Evolutionary conservation across 345 rosid genomes (phyloP), one percentile per base, ranked within the genome.

Genomic region (Gossypium sturtianum): DNA sequence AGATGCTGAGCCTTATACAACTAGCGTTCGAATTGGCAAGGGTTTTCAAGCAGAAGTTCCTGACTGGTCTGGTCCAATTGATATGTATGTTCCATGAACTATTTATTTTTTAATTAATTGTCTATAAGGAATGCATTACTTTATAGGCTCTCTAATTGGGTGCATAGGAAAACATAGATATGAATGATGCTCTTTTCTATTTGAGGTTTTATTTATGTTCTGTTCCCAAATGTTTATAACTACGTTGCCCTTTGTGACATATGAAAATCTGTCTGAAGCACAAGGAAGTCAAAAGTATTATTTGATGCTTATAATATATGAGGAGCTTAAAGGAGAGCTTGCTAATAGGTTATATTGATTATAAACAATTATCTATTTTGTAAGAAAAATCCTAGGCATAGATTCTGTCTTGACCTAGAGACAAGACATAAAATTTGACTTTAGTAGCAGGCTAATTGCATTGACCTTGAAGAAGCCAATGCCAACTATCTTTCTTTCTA

Each of bases 21-120:
- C 82, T 47, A 70, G 77, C 69, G 82, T 88, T 80, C 88, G 90
- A 51, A 75, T 89, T 67, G 98, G 99, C 16, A 96, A 89, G 84
- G 89, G 91, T 80, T 90, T 87, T 78, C 98, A 96, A 89, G 93
- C 94, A 4, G 88, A 93, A 58, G 89, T 96, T 77, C 91, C 97
- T 73, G 92, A 87, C 29, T 89, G 98, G 95, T 82, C 83, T 59
- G 97, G 90, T 81, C 97, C 93, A 75, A 71, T 76, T 45, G 79
- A 74, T 43, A 73, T 80, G 97, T 95, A 86, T 72, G 87, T 82
- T 71, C 70, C 45, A 73, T 47, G 69, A 52, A 70, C 73, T 51
- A 2, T 27, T 49, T 70, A 9, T 52, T 27, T 70, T 67, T 13
- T 23, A 52, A 11, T 70, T 17, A 51, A 52, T 70, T 27, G 22